These are phyloP conservation scores for Salinomyces thailandicus DNA, from an alignment of 2,329 filamentous ascomycete genomes.

Conservation along the genomic window DNA sequence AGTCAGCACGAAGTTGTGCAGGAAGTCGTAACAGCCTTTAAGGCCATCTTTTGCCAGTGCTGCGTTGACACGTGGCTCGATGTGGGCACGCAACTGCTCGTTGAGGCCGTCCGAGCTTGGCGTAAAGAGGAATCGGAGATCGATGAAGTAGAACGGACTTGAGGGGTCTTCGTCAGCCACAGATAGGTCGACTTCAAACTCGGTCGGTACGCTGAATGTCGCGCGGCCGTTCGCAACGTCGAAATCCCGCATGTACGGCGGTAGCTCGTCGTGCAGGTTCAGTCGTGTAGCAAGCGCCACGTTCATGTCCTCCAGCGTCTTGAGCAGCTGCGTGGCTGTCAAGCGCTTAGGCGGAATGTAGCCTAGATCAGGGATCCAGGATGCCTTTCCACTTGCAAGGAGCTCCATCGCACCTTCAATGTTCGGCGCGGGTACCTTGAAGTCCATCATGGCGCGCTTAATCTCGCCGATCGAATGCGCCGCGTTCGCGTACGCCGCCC, in stretches of 20 bases:
- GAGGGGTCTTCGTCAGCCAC: slow-evolving; percentile 75
- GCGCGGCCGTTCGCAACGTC: slow-evolving; percentile 74
- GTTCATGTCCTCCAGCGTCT: slow-evolving; percentile 70
- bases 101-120: slow-evolving; percentile 53
- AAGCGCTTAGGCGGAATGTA: slow-evolving; percentile 68
- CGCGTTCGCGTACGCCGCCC: slow-evolving; percentile 27
- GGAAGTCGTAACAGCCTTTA: slow-evolving; percentile 67
- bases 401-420: slow-evolving; percentile 80
- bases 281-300: slow-evolving; percentile 71
- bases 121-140: slow-evolving; percentile 72
- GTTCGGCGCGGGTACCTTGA: slow-evolving; percentile 80
- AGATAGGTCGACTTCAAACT: slow-evolving; percentile 89
- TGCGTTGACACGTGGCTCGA: slow-evolving; percentile 65
- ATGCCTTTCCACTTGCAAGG: slow-evolving; percentile 64
- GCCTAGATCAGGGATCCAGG: slow-evolving; percentile 69
- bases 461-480: slow-evolving; percentile 37
- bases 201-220: slow-evolving; percentile 70
- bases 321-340: slow-evolving; percentile 59
- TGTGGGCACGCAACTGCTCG: slow-evolving; percentile 50
- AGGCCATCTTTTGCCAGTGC: slow-evolving; percentile 61
- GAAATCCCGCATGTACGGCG: slow-evolving; percentile 66
- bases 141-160: slow-evolving; percentile 87
- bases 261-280: slow-evolving; percentile 76
- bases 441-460: slow-evolving; percentile 60
- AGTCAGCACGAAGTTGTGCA: slow-evolving; percentile 81